phyloP scores from a whole-genome alignment of 257 asterid genomes.

The Ophiorrhiza pumila region DNA sequence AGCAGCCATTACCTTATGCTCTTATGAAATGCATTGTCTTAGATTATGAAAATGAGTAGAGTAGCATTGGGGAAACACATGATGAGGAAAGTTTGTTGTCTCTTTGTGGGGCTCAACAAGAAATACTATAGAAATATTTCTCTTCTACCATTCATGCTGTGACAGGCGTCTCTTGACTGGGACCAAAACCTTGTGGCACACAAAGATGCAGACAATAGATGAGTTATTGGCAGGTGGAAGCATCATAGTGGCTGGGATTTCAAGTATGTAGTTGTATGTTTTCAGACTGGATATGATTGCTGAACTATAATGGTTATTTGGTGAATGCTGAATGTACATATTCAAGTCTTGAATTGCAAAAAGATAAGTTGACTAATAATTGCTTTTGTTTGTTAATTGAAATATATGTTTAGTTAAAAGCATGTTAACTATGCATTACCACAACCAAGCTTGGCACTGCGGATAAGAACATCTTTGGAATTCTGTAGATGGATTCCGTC shows the following conservation, averaged over 20 bases:
- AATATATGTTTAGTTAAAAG: neutral
- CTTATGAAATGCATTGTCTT: too few species aligned
- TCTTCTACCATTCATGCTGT: slow-evolving; percentile 9
- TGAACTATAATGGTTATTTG: neutral
- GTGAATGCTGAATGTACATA: neutral
- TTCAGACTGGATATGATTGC: slow-evolving; percentile 33
- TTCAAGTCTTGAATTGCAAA: neutral
- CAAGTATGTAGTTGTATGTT: slow-evolving; percentile 25
- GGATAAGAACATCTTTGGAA: slow-evolving; percentile 77
- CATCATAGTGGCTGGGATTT: slow-evolving; percentile 16
- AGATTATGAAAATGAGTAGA: neutral
- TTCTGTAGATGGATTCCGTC: slow-evolving; percentile 92
- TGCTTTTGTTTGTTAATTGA: neutral
- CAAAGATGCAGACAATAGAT: slow-evolving; percentile 21
- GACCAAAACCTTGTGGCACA: slow-evolving; percentile 24
- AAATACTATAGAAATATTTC: neutral
- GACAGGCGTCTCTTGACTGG: slow-evolving; percentile 24
- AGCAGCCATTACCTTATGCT: neutral
- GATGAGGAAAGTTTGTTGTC: neutral
- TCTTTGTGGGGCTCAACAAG: slow-evolving; percentile 21
- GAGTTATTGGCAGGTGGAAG: slow-evolving; percentile 32
- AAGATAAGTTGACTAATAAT: neutral
- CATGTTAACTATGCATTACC: slow-evolving; percentile 40
- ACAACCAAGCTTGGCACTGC: slow-evolving; percentile 58
- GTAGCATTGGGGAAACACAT: neutral